Conservation (phyloP, 73 alveolate genomes). For the Paramecium octaurelia region DNA sequence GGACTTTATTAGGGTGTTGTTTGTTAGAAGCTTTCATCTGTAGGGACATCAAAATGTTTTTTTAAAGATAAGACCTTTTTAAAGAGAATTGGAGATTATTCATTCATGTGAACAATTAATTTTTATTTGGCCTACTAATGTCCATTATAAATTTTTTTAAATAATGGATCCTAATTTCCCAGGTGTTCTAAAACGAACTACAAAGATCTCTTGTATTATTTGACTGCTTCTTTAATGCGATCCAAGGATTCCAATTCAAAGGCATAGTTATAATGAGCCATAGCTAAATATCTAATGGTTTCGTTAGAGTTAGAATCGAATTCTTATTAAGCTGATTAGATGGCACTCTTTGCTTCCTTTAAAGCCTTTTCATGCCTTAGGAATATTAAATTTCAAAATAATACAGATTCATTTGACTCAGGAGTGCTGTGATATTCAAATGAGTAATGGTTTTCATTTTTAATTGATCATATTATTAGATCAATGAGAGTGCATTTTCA, state of each 20-base stretch:
- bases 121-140: neutral
- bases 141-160: neutral
- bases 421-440: conserved; percentile 6
- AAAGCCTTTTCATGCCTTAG: conserved; percentile 34
- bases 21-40: neutral
- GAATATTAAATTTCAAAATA: neutral
- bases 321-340: neutral
- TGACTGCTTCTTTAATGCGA: neutral
- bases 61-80: neutral
- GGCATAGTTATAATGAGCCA: conserved; percentile 20
- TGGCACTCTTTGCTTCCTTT: conserved; percentile 1
- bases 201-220: neutral
- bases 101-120: neutral
- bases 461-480: neutral
- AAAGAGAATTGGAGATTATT: neutral
- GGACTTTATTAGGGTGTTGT: neutral
- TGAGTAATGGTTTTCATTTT: neutral
- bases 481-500: neutral
- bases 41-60: neutral
- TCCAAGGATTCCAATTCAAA: neutral
- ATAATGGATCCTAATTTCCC: neutral
- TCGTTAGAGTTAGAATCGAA: neutral
- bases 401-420: conserved; percentile 18
- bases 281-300: neutral
- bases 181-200: neutral